Base-by-base conservation (phyloP, 306 rosid genomes). In the Pyrus communis region DNA sequence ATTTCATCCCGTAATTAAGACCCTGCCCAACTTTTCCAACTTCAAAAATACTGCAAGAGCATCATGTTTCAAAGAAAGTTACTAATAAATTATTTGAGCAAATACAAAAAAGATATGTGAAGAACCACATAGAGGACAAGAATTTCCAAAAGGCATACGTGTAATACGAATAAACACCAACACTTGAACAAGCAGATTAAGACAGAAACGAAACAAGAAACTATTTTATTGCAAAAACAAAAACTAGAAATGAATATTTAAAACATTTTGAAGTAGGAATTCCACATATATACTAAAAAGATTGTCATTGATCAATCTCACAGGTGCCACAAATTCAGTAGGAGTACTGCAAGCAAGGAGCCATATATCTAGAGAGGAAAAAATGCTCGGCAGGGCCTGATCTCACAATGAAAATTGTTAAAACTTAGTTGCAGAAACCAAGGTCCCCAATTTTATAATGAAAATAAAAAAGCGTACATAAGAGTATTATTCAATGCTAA, bases 1-100 rank as follows among this genome's bases (percentile, higher is more conserved):
- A 88, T 63, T 74, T 80, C 49, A 70, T 65, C 55, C 84, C 85
- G 1, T 55, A 74, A 64, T 81, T 81, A 63, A 75, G 28, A 79
- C 57, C 31, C 72, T 66, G 85, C 70, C 78, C 80, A 70, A 62
- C 79, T 81, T 85, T 84, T 74, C 96, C 93, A 84, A 87, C 86
- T 82, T 82, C 91, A 73, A 80, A 84, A 80, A 89, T 77, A 72
- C 98, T 91, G 93, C 88, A 75, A 82, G 61, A 59, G 79, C 68
- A 70, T 81, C 73, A 72, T 71, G 77, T 80, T 88, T 82, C 78
- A 87, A 79, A 77, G 78, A 70, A 78, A 75, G 76, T 79, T 79
- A 73, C 80, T 82, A 87, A 78, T 73, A 81, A 75, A 69, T 27
- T 38, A 55, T 61, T 61, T 55, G 73, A 40, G 73, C 38, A 63